Percentiles rank a stretch among this genome's conserved stretches.
phyloP scores from a whole-genome alignment of 139 green algal species.

The Ulvella scutata region DNA sequence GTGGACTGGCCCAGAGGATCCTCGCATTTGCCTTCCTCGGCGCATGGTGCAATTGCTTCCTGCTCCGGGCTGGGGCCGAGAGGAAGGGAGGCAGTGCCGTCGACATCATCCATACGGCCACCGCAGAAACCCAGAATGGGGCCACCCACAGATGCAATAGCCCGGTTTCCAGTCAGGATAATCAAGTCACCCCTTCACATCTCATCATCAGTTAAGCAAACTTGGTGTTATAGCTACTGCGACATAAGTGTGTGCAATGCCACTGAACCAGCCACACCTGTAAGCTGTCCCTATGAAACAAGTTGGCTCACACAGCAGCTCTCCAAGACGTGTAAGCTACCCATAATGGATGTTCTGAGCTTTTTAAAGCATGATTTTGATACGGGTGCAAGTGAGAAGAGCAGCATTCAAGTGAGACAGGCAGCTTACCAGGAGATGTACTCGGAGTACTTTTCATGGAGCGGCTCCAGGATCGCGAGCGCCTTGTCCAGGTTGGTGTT shows the following conservation, averaged over 20 bases:
- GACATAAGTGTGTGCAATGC: too few species aligned
- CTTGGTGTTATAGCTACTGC: too few species aligned
- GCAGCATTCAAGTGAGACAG: too few species aligned
- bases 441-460: constrained; percentile 3
- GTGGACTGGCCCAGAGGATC: constrained; percentile 9
- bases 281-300: too few species aligned
- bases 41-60: constrained; percentile 8
- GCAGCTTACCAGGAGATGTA: background rate
- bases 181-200: constrained; percentile 26
- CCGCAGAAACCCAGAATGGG: constrained; percentile 16
- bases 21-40: constrained; percentile 9
- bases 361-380: too few species aligned
- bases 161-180: constrained; percentile 13
- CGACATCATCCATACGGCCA: constrained; percentile 19
- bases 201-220: too few species aligned
- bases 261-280: too few species aligned
- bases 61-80: constrained; percentile 20
- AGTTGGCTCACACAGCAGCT: too few species aligned
- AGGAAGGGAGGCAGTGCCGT: constrained; percentile 12
- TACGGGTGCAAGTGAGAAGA: too few species aligned
- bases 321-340: too few species aligned
- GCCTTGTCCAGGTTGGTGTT: constrained; percentile 14
- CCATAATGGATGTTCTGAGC: too few species aligned
- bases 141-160: constrained; percentile 21
- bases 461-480: constrained; percentile 5